Conservation (phyloP, 2,329 filamentous ascomycete genomes). For the Pyricularia sp. region DNA sequence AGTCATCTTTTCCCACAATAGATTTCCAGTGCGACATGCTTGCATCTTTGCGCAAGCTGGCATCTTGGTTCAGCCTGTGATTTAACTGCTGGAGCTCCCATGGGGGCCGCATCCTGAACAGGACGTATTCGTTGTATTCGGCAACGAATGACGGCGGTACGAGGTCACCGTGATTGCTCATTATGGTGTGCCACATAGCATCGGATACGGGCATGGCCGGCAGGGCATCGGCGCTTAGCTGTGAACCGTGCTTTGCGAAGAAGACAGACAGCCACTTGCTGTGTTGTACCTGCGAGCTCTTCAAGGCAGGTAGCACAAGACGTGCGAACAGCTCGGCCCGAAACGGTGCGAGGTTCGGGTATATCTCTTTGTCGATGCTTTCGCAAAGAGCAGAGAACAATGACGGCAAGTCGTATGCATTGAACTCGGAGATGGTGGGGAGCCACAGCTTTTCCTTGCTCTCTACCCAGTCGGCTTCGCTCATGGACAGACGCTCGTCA, state of each 20-base stretch:
- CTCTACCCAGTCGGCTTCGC: neutral
- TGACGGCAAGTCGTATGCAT: neutral
- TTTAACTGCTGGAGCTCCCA: neutral
- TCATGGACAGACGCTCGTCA: neutral
- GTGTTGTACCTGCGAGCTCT: neutral
- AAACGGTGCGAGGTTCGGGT: neutral
- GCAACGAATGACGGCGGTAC: neutral
- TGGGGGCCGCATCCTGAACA: neutral
- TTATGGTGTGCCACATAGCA: neutral
- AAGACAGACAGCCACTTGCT: neutral
- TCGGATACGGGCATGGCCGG: neutral
- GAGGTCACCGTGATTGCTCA: neutral
- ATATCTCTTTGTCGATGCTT: neutral
- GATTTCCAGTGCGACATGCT: neutral
- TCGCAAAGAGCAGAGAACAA: neutral
- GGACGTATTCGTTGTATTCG: neutral
- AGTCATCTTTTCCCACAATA: neutral
- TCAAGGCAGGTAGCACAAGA: neutral
- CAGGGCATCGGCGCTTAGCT: neutral
- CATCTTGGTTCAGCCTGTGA: neutral
- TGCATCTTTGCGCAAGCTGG: neutral
- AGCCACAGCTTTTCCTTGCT: neutral
- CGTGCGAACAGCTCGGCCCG: neutral
- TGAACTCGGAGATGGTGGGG: neutral
- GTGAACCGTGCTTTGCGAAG: neutral